These are phyloP conservation scores for Pestalotiopsis fici DNA, from an alignment of 2,329 filamentous ascomycete species.

Conservation along the genomic window DNA sequence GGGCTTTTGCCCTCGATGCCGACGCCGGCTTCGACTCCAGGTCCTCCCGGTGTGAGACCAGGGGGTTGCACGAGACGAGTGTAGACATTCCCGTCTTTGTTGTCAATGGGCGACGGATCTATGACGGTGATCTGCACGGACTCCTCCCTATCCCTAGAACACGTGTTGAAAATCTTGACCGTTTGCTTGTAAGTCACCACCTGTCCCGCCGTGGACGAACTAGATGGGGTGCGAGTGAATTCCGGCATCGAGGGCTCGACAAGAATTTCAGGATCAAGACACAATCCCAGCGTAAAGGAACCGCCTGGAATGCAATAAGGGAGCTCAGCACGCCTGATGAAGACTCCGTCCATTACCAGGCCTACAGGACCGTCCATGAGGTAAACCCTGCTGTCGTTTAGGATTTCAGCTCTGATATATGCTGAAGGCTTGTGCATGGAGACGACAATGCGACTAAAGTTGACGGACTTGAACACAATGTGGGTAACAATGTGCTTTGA, in stretches of 20 bases:
- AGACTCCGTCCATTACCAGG: constrained; percentile 64
- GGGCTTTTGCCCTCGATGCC: too few species aligned
- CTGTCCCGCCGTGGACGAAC: constrained; percentile 56
- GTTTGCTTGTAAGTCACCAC: constrained; percentile 49
- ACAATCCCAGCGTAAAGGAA: constrained; percentile 53
- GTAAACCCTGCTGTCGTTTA: constrained; percentile 56
- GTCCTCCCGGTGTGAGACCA: constrained; percentile 43
- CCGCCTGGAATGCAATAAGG: constrained; percentile 58
- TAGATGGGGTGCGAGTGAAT: constrained; percentile 50
- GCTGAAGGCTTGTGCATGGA: constrained; percentile 62
- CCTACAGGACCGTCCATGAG: constrained; percentile 57
- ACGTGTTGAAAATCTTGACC: constrained; percentile 53
- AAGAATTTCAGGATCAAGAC: constrained; percentile 59
- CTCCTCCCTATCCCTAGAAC: constrained; percentile 31
- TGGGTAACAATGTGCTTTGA: constrained; percentile 63
- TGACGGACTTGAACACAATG: constrained; percentile 49
- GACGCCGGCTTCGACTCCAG: constrained; percentile 37
- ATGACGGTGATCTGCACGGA: constrained; percentile 51
- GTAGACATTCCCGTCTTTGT: constrained; percentile 57
- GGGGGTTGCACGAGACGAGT: constrained; percentile 51
- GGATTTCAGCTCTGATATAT: constrained; percentile 59
- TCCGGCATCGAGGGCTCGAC: constrained; percentile 59
- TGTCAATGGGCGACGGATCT: constrained; percentile 65
- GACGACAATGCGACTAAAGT: constrained; percentile 59
- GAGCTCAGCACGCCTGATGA: constrained; percentile 58